Evolutionary conservation across 148 eudicot genomes (phyloP), one percentile per base, ranked within the genome.

Genomic region (Vaccinium darrowii): DNA sequence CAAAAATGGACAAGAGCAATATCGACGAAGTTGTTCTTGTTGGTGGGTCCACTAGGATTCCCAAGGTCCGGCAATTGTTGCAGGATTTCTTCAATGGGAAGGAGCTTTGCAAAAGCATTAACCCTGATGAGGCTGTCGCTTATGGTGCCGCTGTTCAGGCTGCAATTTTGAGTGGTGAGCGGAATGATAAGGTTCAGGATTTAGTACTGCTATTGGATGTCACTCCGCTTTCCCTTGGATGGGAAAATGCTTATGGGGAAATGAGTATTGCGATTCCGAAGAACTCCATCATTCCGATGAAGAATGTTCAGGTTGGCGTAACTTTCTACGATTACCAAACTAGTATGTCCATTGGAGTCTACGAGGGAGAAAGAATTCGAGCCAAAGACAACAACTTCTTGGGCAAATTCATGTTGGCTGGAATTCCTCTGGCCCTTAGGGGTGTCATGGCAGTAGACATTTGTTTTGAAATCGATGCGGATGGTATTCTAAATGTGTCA

Each of bases 341-440:
- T 13, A 2, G 78, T 79, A 1, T 69, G 53, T 2, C 39, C 78
- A 69, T 84, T 65, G 78, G 52, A 80, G 86, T 84, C 30, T 84
- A 62, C 0, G 86, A 84, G 67, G 86, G 86, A 8, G 86, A 84
- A 60, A 84, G 83, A 39, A 36, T 82, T 14, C 52, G 39, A 52
- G 39, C 83, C 67, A 19, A 14, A 9, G 86, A 67, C 27, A 79
- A 84, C 58, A 84, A 84, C 50, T 51, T 84, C 18, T 33, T 84
- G 54, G 86, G 86, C 25, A 54, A 79, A 67, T 84, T 84, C n/a
- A 79, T 53, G 83, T 65, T 79, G 13, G 16, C 83, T 15, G 86
- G 86, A 39, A 84, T 84, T 84, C 86, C 78, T 25, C 71, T 78
- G 0, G 78, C 83, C 69, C 86, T 83, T 21, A 79, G 86, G 47